Evolutionary conservation across 176 grass and related monocot species (phyloP).

Genomic region (Avena atlantica): DNA sequence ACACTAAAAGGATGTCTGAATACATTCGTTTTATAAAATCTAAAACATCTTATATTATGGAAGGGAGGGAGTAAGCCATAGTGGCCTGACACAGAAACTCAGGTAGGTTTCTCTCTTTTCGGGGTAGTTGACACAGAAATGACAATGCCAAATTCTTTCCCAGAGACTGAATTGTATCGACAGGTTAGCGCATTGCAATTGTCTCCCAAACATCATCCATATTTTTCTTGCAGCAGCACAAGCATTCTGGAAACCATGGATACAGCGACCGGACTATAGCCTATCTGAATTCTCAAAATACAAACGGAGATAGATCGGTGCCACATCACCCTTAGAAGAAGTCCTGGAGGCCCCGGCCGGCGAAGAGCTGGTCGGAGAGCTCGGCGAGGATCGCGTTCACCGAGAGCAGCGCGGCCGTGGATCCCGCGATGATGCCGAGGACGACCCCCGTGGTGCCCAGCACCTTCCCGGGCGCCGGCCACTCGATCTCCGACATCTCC

Average conservation of each 20-base stretch:
- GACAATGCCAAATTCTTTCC: not conserved
- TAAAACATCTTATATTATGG: no score
- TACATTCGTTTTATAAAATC: no score
- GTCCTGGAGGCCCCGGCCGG: constrained; percentile 81
- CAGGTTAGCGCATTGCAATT: constrained; percentile 2
- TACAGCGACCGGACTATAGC: not conserved
- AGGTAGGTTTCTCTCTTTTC: not conserved
- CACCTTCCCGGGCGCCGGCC: constrained; percentile 80
- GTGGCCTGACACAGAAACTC: not conserved
- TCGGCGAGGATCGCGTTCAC: constrained; percentile 86
- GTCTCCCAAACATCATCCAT: not conserved
- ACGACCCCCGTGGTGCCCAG: constrained; percentile 91
- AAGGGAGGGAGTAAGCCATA: no score
- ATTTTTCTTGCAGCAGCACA: constrained; percentile 23
- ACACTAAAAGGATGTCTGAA: no score
- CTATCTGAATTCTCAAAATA: constrained; percentile 7
- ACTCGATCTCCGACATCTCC: constrained; percentile 85
- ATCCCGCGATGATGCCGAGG: constrained; percentile 84
- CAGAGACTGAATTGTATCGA: not conserved
- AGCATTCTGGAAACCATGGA: not conserved
- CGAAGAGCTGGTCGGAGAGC: constrained; percentile 81
- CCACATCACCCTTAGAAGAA: constrained; percentile 65
- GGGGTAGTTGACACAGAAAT: not conserved
- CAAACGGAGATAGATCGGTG: not conserved
- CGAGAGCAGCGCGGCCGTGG: constrained; percentile 78